These are phyloP conservation scores for Dunaliella primolecta DNA, from an alignment of 139 green algal genomes.

Conservation along the genomic window DNA sequence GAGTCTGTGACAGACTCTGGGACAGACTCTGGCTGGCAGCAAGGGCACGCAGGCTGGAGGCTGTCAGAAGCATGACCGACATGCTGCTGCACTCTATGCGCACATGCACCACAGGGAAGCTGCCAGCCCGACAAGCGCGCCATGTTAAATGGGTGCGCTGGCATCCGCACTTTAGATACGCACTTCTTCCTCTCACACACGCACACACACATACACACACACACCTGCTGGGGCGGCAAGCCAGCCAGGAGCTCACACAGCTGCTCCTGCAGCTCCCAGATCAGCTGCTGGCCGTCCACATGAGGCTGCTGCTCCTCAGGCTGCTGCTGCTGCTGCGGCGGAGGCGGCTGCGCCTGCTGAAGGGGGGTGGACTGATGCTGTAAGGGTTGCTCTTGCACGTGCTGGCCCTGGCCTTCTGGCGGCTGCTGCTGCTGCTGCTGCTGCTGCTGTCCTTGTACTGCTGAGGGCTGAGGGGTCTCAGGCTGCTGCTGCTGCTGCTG, in stretches of 20 bases:
- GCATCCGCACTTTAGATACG: too few relatives aligned
- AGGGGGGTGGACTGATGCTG: not conserved
- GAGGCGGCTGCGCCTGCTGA: not conserved
- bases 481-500: conserved; percentile 51
- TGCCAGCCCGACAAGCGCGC: too few relatives aligned
- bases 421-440: conserved; percentile 21
- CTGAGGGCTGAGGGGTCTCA: conserved; percentile 56
- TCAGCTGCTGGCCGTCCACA: not conserved
- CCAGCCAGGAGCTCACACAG: not conserved
- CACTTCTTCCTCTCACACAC: too few relatives aligned
- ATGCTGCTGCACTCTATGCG: too few relatives aligned
- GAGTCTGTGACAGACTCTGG: too few relatives aligned
- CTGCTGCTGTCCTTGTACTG: not conserved
- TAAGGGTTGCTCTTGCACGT: not conserved
- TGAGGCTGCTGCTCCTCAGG: conserved; percentile 3
- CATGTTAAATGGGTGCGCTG: too few relatives aligned
- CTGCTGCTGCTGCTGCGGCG: not conserved
- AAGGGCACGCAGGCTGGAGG: too few relatives aligned
- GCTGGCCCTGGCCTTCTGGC: not conserved
- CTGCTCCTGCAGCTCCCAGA: not conserved
- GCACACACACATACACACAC: too few relatives aligned
- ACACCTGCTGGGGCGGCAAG: not conserved
- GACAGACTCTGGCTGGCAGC: too few relatives aligned
- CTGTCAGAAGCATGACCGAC: too few relatives aligned
- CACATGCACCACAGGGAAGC: too few relatives aligned